phyloP scores from a whole-genome alignment of 179 eudicot genomes.

The Silene vulgaris region DNA sequence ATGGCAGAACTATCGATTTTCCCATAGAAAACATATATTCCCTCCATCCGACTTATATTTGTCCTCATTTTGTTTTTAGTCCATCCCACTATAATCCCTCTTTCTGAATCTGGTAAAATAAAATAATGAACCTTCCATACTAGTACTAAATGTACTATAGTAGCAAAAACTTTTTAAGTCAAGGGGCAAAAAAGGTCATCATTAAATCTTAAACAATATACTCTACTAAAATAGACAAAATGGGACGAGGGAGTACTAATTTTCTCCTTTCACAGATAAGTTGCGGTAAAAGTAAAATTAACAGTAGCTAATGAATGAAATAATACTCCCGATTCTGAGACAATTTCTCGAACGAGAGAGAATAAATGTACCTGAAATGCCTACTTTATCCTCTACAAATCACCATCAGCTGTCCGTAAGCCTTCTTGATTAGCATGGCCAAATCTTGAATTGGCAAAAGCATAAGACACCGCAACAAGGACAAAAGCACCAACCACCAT shows the following conservation, averaged over 20 bases:
- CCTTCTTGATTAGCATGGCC: slow-evolving; percentile 26
- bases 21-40: too few species aligned
- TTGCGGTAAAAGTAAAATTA: background rate
- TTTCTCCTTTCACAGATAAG: too few species aligned
- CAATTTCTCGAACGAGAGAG: background rate
- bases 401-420: slow-evolving; percentile 16
- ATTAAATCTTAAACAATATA: too few species aligned
- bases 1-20: too few species aligned
- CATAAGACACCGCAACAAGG: slow-evolving; percentile 38
- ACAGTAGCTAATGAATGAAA: background rate
- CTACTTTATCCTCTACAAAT: slow-evolving; percentile 19
- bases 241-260: background rate
- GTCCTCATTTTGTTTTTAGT: too few species aligned
- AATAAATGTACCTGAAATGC: slow-evolving; percentile 1
- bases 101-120: too few species aligned
- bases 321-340: background rate
- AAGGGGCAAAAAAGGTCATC: too few species aligned
- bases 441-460: slow-evolving; percentile 39
- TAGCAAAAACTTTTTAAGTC: too few species aligned
- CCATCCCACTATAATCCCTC: too few species aligned
- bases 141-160: too few species aligned
- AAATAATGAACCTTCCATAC: too few species aligned
- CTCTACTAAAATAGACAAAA: background rate
- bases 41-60: too few species aligned
- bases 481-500: slow-evolving; percentile 52